A percentile compares a stretch with the other conserved stretches of the same genome.
Evolutionary conservation across 2,329 filamentous ascomycete species (phyloP).

Genomic region (Myriosclerotinia curreyana): DNA sequence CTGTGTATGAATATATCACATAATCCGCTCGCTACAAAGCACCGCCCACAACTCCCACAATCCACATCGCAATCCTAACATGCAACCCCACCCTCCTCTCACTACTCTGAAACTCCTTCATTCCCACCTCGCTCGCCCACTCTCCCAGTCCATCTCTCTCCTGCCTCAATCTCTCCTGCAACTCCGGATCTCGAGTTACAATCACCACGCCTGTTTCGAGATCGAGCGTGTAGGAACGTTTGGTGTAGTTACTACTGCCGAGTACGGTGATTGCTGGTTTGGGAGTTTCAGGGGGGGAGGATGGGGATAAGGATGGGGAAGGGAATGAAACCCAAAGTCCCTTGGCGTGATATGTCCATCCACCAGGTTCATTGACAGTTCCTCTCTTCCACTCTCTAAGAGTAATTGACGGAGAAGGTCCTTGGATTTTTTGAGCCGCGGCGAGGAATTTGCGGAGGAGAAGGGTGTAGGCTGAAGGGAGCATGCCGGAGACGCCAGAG

Average conservation of each 20-base stretch:
- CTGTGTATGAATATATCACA: conserved; percentile 4
- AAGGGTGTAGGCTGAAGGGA: conserved; percentile 89
- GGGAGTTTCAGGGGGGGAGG: not conserved
- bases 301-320: not conserved
- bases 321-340: conserved; percentile 80
- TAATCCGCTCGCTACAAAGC: conserved; percentile 58
- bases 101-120: conserved; percentile 74
- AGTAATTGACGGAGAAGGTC: conserved; percentile 47
- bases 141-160: conserved; percentile 80
- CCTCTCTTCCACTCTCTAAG: conserved; percentile 88
- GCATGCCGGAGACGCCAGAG: conserved; percentile 80
- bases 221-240: conserved; percentile 87
- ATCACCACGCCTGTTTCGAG: conserved; percentile 86
- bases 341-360: conserved; percentile 98
- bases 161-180: conserved; percentile 70
- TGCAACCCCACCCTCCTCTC: conserved; percentile 83
- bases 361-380: conserved; percentile 72
- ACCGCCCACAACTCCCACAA: conserved; percentile 80
- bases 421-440: conserved; percentile 39
- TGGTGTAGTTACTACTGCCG: conserved; percentile 94
- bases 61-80: conserved; percentile 90
- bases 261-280: conserved; percentile 51
- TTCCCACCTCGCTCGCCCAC: conserved; percentile 64
- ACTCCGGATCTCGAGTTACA: conserved; percentile 69
- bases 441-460: conserved; percentile 77